Evolutionary conservation across 2,329 filamentous ascomycete genomes (phyloP), one percentile per base, ranked within the genome.

Genomic region (Dryadomyces quercivorus): DNA sequence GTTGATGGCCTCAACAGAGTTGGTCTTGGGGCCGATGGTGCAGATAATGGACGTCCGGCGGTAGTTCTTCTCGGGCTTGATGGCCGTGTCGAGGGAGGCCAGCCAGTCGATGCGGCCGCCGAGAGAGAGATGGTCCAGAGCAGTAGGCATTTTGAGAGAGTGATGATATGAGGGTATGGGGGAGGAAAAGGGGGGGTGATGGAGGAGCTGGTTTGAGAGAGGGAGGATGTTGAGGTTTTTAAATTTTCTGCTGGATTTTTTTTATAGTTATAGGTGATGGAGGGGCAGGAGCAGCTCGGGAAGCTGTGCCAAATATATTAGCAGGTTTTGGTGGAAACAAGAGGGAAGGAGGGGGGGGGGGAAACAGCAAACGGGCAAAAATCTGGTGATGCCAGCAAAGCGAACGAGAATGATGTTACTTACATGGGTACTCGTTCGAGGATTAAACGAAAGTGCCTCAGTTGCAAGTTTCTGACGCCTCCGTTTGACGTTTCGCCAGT

Each of bases 11-110:
- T 96, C 88, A 56, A 91, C 85, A 42, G 89, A 95, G 80, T 98
- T 98, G 65, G 93, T 98, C 85, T 97, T 98, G 69, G 93, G 93
- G 59, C 93, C 93, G 70, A 98, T 97, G 65, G 93, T 97, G 77
- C 92, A 90, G 74, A 98, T 96, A 76, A 98, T 98, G 68, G 91
- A 95, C 60, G 92, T 95, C 63, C 93, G 86, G 67, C 93, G 89
- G 75, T 93, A 94, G 77, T 94, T 91, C 73, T 85, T 88, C 65
- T 85, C 80, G 55, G 92, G 91, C 64, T 81, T 78, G 75, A 86
- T 90, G 68, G 93, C 87, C 61, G 92, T 96, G 77, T 96, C 85
- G 68, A 98, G 87, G 59, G 72, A 71, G 59, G 80, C 75, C 59
- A 84, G 74, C 81, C 81, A 85, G 66, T 78, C 75, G 62, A 85